phyloP scores from a whole-genome alignment of 352 stramenopile species.

The Phytophthora megakarya region DNA sequence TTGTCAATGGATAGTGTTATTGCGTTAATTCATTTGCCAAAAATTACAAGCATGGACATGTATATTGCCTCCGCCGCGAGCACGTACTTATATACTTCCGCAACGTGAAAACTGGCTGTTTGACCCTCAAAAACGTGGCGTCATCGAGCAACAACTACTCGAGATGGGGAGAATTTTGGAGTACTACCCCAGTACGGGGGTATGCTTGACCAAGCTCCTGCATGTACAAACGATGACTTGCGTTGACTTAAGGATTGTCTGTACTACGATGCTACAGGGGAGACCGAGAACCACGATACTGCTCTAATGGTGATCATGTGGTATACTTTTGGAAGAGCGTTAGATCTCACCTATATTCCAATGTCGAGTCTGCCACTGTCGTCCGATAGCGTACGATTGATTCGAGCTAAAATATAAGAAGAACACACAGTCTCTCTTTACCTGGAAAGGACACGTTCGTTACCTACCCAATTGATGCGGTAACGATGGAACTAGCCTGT shows the following conservation, averaged over 20 bases:
- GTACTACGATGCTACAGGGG: not conserved
- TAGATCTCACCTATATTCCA: not conserved
- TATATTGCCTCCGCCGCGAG: no score
- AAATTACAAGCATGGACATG: no score
- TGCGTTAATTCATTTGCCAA: no score
- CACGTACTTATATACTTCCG: no score
- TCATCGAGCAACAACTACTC: not conserved
- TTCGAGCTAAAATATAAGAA: not conserved
- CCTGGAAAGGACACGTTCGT: not conserved
- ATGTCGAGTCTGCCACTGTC: not conserved
- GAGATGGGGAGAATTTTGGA: slow-evolving; percentile 8
- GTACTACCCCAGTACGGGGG: slow-evolving; percentile 4
- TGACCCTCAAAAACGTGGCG: not conserved
- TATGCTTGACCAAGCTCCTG: not conserved
- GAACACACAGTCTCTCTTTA: not conserved
- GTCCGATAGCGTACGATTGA: not conserved
- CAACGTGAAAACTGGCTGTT: slow-evolving; percentile 18
- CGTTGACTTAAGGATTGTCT: not conserved
- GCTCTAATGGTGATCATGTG: slow-evolving; percentile 16
- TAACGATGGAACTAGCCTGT: not conserved
- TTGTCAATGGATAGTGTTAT: no score
- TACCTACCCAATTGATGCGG: not conserved
- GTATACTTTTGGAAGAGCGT: slow-evolving; percentile 16
- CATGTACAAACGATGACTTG: not conserved
- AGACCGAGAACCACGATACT: slow-evolving; percentile 22